Percentiles rank a stretch among this genome's conserved stretches.
Conservation (phyloP, 176 grass and related monocot genomes). For the Stipa capillata region DNA sequence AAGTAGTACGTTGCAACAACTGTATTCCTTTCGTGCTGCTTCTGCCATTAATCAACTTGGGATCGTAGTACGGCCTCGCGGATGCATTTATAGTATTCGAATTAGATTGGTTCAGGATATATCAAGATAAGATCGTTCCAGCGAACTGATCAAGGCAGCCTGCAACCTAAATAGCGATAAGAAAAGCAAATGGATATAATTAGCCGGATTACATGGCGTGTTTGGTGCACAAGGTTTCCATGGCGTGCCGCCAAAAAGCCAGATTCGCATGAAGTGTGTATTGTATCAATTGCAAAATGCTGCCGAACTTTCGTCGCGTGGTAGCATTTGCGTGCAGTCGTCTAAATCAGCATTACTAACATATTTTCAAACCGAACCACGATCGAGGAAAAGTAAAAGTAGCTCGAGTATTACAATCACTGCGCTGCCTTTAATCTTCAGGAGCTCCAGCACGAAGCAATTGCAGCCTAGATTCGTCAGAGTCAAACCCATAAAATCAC, state of each 20-base stretch:
- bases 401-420: no score
- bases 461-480: not conserved
- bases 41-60: not conserved
- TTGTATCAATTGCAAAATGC: not conserved
- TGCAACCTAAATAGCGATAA: not conserved
- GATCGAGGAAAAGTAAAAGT: no score
- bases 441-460: not conserved
- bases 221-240: not conserved
- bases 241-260: not conserved
- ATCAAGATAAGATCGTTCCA: not conserved
- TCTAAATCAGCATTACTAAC: not conserved
- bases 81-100: not conserved
- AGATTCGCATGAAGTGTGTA: not conserved
- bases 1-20: not conserved
- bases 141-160: not conserved
- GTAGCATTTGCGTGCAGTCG: not conserved
- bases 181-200: not conserved
- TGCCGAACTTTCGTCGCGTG: not conserved
- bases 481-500: constrained; percentile 31
- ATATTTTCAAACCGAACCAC: not conserved
- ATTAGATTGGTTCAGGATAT: not conserved
- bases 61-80: not conserved
- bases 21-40: no score
- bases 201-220: not conserved
- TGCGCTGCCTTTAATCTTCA: not conserved